A percentile compares a stretch with the other conserved stretches of the same genome.
Conservation (phyloP, 257 asterid genomes). For the Solanum corneliomulleri region DNA sequence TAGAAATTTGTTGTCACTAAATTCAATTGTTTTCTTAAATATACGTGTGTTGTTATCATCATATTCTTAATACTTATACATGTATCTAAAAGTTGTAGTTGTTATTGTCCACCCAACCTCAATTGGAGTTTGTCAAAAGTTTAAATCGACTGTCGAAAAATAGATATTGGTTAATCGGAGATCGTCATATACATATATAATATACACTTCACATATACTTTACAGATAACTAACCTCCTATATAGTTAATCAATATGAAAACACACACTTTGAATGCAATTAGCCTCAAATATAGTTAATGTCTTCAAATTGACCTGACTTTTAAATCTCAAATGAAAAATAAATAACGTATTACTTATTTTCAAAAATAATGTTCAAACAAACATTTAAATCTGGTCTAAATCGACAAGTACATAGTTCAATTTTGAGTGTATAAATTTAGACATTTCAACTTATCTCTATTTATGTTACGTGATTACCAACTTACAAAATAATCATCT, state of each 20-base stretch:
- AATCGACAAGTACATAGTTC: no score
- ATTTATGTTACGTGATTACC: accelerated
- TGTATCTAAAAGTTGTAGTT: not conserved
- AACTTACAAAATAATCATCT: no score
- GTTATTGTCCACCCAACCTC: not conserved
- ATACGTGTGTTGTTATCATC: not conserved
- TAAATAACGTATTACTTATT: no score
- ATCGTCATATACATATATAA: not conserved
- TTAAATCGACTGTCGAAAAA: not conserved
- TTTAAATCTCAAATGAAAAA: no score
- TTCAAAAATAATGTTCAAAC: no score
- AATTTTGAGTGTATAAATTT: no score
- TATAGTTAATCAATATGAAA: not conserved
- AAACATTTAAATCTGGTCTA: no score
- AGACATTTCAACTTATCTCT: not conserved
- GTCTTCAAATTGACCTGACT: no score
- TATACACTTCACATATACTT: not conserved
- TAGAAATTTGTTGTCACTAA: no score
- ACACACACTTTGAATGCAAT: not conserved
- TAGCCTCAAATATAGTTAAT: not conserved
- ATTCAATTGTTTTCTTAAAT: no score
- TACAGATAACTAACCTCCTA: not conserved
- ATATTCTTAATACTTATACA: no score
- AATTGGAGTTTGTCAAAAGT: not conserved
- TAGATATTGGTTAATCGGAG: not conserved